Conservation (phyloP, 495 filamentous ascomycete genomes). For the Xylaria palmicola region DNA sequence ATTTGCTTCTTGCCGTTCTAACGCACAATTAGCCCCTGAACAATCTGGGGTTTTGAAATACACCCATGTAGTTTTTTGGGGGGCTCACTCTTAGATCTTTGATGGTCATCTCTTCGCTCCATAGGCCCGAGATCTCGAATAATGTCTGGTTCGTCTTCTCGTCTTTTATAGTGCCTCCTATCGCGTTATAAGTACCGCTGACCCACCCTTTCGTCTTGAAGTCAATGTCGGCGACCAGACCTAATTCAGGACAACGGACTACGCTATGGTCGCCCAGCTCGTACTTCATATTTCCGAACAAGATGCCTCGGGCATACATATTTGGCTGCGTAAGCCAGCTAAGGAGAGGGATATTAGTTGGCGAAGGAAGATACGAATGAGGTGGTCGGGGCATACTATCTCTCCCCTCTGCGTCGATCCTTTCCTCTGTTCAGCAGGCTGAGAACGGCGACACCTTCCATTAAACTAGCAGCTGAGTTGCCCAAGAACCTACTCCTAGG, state of each 20-base stretch:
- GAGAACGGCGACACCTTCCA: slow-evolving; percentile 93
- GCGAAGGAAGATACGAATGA: background rate
- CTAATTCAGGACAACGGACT: slow-evolving; percentile 85
- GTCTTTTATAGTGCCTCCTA: slow-evolving; percentile 89
- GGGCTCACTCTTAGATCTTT: slow-evolving; percentile 74
- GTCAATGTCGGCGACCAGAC: slow-evolving; percentile 87
- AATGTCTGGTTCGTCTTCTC: slow-evolving; percentile 80
- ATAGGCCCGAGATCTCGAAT: slow-evolving; percentile 87
- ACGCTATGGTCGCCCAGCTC: slow-evolving; percentile 96
- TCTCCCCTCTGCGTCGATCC: slow-evolving; percentile 65
- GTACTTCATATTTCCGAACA: slow-evolving; percentile 99
- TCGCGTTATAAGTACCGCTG: slow-evolving; percentile 92
- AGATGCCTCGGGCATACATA: slow-evolving; percentile 97
- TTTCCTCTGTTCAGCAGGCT: slow-evolving; percentile 74
- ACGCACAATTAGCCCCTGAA: background rate
- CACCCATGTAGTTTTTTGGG: background rate
- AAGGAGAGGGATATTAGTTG: slow-evolving; percentile 5
- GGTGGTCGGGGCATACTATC: slow-evolving; percentile 67
- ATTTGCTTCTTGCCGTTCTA: slow-evolving; percentile 86
- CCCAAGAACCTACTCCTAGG: slow-evolving; percentile 96
- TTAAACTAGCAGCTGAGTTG: slow-evolving; percentile 96
- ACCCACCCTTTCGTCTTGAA: slow-evolving; percentile 99
- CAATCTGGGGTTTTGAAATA: background rate
- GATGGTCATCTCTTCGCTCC: slow-evolving; percentile 92
- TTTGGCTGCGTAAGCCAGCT: slow-evolving; percentile 83